phyloP scores from a whole-genome alignment of 139 green algal species.

The Tetradesmus lagerheimii region DNA sequence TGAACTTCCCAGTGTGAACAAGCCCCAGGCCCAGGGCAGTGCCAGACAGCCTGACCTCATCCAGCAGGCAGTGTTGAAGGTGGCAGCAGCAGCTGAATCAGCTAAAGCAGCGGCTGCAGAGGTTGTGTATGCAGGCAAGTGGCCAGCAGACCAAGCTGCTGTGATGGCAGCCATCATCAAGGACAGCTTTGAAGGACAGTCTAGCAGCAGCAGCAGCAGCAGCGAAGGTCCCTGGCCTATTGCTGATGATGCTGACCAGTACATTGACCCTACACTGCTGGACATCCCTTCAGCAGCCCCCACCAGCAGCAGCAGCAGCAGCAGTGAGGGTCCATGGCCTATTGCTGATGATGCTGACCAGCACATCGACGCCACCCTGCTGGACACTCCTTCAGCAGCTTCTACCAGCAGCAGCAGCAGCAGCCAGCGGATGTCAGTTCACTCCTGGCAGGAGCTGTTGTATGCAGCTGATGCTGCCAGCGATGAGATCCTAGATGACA shows the following conservation, averaged over 20 bases:
- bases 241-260: neutral
- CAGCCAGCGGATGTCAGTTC: neutral
- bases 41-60: neutral
- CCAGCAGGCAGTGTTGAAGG: neutral
- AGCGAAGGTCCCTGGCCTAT: neutral
- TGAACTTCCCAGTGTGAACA: neutral
- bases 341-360: conserved; percentile 2
- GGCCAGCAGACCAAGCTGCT: neutral
- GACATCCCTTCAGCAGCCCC: neutral
- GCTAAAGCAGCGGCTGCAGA: neutral
- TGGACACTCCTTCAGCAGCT: neutral
- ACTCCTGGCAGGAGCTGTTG: neutral
- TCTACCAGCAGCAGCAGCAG: neutral
- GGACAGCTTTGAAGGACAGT: neutral
- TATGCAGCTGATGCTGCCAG: neutral
- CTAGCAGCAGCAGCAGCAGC: conserved; percentile 3
- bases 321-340: neutral
- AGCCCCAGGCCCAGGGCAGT: too few species aligned
- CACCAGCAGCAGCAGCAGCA: neutral
- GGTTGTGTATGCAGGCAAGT: neutral
- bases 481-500: neutral
- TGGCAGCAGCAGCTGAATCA: conserved; percentile 8
- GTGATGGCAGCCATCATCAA: neutral
- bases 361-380: neutral
- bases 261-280: neutral